Evolutionary conservation across 2,329 filamentous ascomycete genomes (phyloP), one percentile per base, ranked within the genome.

Genomic region (Aotearoamyces nothofagi): DNA sequence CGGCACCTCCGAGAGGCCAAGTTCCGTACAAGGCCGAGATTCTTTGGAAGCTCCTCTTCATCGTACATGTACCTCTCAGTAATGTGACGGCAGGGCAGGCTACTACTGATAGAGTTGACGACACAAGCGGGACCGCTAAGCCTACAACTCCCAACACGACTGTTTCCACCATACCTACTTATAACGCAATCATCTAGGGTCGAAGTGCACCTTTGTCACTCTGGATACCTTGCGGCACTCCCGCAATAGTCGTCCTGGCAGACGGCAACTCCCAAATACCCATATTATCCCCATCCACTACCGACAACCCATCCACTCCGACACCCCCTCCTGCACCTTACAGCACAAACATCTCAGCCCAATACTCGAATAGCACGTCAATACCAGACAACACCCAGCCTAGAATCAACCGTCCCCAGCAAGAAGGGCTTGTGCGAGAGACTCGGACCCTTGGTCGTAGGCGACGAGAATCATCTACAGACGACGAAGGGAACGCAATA

Each of bases 231-330:
- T 47, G 56, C 53, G 55, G 60, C 55, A 49, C 37, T 56, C 57
- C 64, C 60, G 57, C 58, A 57, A 55, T 45, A 54, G 58, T 71
- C 72, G 75, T 72, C 66, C 76, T 81, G 77, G 77, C 76, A 66
- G 66, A 78, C 69, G 66, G 71, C 61, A 60, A 49, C 52, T 59
- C 66, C 56, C 59, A 57, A 51, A 54, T 57, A 52, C 53, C 46
- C 42, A 41, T 51, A 54, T 53, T 57, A 55, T 60, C 68, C 65
- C 67, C 65, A 65, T 60, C 64, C 69, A 61, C 64, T 61, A 58
- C 76, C 69, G 75, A 74, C 72, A 55, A 65, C 62, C 66, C 69
- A 63, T 54, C 64, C 57, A 62, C 58, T 51, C 62, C 67, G 62
- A 64, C 57, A 42, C 53, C 57, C 54, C 53, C 60, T 44, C 51